These are phyloP conservation scores for Westerdykella ornata DNA, from an alignment of 2,329 filamentous ascomycete species.

Conservation along the genomic window DNA sequence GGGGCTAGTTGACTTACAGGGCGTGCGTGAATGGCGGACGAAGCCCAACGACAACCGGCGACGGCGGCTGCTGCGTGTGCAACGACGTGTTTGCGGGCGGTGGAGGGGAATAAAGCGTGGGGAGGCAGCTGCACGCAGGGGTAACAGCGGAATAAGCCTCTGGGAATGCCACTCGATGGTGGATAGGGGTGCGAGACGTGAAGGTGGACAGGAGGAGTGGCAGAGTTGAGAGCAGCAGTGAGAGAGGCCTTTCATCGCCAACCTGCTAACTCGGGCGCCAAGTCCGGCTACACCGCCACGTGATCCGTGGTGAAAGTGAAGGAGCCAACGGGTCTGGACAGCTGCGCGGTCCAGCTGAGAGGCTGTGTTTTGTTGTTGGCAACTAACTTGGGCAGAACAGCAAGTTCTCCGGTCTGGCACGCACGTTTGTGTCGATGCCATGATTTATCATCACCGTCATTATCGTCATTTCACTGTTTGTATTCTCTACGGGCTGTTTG, in stretches of 20 bases:
- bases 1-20: constrained; percentile 33
- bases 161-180: constrained; percentile 20
- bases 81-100: constrained; percentile 12
- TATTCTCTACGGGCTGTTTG: too few relatives aligned
- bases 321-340: too few relatives aligned
- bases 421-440: too few relatives aligned
- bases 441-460: too few relatives aligned
- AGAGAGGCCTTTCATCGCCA: constrained; percentile 12
- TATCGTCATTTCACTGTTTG: too few relatives aligned
- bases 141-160: constrained; percentile 21
- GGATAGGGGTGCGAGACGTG: constrained; percentile 15
- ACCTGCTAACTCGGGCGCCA: constrained; percentile 7
- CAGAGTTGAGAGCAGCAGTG: constrained; percentile 11
- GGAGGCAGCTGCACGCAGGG: constrained; percentile 27
- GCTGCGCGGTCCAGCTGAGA: too few relatives aligned
- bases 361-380: too few relatives aligned
- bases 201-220: constrained; percentile 16
- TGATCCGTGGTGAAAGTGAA: not conserved
- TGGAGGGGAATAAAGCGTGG: constrained; percentile 5
- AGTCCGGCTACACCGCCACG: constrained; percentile 1
- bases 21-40: constrained; percentile 31
- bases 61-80: constrained; percentile 10
- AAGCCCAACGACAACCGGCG: constrained; percentile 33
- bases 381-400: too few relatives aligned
- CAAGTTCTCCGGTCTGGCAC: too few relatives aligned